phyloP scores from a whole-genome alignment of 2,329 filamentous ascomycete genomes.

The Incumbomyces delicatus region DNA sequence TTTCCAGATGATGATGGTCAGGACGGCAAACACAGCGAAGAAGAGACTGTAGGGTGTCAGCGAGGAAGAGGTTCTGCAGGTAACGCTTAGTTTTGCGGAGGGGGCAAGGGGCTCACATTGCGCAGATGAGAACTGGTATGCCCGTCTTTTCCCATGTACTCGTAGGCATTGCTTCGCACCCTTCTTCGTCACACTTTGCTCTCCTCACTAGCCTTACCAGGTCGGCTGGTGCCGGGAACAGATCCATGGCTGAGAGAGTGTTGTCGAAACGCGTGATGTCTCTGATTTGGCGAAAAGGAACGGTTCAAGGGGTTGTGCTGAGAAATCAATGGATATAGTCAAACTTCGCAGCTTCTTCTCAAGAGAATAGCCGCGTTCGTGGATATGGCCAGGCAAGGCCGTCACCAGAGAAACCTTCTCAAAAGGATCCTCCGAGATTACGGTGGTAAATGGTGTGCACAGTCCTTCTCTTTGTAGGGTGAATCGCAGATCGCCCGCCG shows the following conservation, averaged over 20 bases:
- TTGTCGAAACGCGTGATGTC: background rate
- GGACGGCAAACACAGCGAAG: background rate
- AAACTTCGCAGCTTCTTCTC: no score
- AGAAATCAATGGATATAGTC: no score
- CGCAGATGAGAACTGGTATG: conserved; percentile 1
- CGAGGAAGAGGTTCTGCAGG: background rate
- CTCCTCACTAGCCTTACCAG: conserved; percentile 1
- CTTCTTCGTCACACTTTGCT: background rate
- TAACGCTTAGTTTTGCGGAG: background rate
- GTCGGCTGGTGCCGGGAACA: background rate
- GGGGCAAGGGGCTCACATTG: background rate
- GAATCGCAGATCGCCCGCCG: background rate
- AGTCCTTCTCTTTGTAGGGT: no score
- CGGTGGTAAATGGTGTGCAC: no score
- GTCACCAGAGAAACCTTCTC: no score
- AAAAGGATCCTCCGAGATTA: no score
- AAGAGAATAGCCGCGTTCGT: no score
- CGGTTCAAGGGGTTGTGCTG: no score
- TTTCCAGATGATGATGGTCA: conserved; percentile 1
- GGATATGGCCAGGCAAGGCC: no score
- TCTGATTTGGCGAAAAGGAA: no score
- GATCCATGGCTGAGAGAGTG: background rate
- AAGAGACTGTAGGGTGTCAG: background rate
- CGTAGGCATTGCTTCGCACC: conserved; percentile 1
- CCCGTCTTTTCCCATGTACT: conserved; percentile 4